Conservation (phyloP, 306 rosid species). For the Fragaria iinumae region DNA sequence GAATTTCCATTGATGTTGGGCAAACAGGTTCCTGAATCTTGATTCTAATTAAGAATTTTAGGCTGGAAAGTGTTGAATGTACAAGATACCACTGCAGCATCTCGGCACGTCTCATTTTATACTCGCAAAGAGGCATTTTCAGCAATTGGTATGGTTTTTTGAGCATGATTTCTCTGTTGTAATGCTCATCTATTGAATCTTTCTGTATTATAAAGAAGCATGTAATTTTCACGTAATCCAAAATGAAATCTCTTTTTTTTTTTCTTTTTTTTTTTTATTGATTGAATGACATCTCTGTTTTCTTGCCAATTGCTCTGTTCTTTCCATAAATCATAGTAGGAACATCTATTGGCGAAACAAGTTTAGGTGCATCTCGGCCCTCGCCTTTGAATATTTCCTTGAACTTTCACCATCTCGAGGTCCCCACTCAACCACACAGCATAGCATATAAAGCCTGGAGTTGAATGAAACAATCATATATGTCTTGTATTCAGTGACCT, state of each 20-base stretch:
- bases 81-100: constrained; percentile 12
- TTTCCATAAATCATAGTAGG: neutral
- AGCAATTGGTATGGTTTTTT: constrained; percentile 17
- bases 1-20: constrained; percentile 37
- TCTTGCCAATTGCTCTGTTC: neutral
- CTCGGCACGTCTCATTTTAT: neutral
- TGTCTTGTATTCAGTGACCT: neutral
- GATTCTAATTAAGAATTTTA: constrained; percentile 16
- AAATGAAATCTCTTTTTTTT: neutral
- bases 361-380: neutral
- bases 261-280: neutral
- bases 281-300: neutral
- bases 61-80: constrained; percentile 5
- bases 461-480: neutral
- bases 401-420: neutral
- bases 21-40: constrained; percentile 27
- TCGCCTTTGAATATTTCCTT: neutral
- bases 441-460: neutral
- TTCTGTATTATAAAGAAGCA: constrained; percentile 27
- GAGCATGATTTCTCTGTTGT: constrained; percentile 11
- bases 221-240: constrained; percentile 23
- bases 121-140: neutral
- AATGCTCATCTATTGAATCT: constrained; percentile 10
- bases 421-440: neutral
- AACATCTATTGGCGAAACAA: neutral